Conservation (phyloP, 805 yeast species). For the Hanseniaspora thailandica region DNA sequence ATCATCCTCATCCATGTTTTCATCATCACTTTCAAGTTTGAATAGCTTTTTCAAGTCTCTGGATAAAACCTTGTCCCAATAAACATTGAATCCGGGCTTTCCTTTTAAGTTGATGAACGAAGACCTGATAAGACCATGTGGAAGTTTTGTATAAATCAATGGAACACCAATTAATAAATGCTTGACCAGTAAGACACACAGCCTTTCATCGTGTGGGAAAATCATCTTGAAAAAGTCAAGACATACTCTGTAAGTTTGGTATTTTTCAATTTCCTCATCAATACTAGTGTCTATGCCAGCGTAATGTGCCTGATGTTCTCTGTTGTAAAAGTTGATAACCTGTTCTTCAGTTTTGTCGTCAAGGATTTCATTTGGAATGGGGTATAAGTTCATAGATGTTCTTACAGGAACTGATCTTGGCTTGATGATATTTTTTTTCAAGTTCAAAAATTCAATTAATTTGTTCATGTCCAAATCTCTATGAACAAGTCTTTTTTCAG, state of each 20-base stretch:
- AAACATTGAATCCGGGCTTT: slow-evolving; percentile 5
- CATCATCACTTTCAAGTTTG: slow-evolving; percentile 1
- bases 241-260: neutral
- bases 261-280: slow-evolving; percentile 3
- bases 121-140: slow-evolving; percentile 12
- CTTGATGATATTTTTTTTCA: neutral
- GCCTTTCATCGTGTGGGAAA: neutral
- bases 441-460: neutral
- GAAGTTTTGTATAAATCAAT: slow-evolving; percentile 3
- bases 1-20: neutral
- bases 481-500: neutral
- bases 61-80: slow-evolving; percentile 8
- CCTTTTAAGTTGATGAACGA: slow-evolving; percentile 4
- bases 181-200: neutral
- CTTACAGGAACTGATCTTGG: neutral
- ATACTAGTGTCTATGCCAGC: neutral
- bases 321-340: neutral
- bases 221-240: neutral
- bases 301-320: neutral
- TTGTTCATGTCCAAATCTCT: slow-evolving; percentile 6
- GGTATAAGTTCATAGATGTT: slow-evolving; percentile 3
- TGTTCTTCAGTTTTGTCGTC: neutral
- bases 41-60: neutral
- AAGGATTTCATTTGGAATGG: neutral
- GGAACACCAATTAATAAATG: slow-evolving; percentile 14